Percentiles rank a stretch among this genome's conserved stretches.
These are phyloP conservation scores for Hyphopichia buzzinii DNA, from an alignment of 1,139 yeast species.

Conservation along the genomic window DNA sequence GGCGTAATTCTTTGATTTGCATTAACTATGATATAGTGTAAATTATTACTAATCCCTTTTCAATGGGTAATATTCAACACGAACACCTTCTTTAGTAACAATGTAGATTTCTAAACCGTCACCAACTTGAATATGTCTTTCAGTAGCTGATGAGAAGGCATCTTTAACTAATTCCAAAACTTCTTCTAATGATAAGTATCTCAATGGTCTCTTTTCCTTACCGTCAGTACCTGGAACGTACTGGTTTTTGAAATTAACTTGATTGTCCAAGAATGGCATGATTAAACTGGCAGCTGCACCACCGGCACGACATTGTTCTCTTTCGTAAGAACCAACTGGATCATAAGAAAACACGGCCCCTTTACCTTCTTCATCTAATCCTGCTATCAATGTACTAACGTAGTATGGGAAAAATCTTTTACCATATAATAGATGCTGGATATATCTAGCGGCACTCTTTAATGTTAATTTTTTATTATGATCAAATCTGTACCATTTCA, in stretches of 20 bases:
- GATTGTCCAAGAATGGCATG: slow-evolving; percentile 97
- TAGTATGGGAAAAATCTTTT: slow-evolving; percentile 97
- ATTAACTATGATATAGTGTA: not conserved
- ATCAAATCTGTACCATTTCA: slow-evolving; percentile 93
- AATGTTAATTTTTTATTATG: slow-evolving; percentile 68
- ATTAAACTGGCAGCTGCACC: slow-evolving; percentile 96
- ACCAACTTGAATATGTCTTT: slow-evolving; percentile 97
- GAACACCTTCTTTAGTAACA: slow-evolving; percentile 90
- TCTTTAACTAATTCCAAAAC: slow-evolving; percentile 85
- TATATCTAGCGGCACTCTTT: slow-evolving; percentile 81
- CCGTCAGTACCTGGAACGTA: slow-evolving; percentile 76
- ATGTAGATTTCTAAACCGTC: slow-evolving; percentile 89
- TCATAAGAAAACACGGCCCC: slow-evolving; percentile 96
- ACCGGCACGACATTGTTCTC: slow-evolving; percentile 97
- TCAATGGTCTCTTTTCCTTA: slow-evolving; percentile 54
- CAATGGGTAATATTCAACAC: slow-evolving; percentile 77
- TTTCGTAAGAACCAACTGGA: slow-evolving; percentile 96
- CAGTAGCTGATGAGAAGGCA: slow-evolving; percentile 94
- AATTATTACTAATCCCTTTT: slow-evolving; percentile 65
- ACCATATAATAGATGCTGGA: slow-evolving; percentile 87
- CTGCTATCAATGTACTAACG: slow-evolving; percentile 92
- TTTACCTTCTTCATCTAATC: slow-evolving; percentile 89
- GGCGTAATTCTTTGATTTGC: not conserved
- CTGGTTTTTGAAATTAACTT: slow-evolving; percentile 93
- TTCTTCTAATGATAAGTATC: slow-evolving; percentile 74